phyloP scores from a whole-genome alignment of 257 asterid genomes.

The Primulina tabacum region DNA sequence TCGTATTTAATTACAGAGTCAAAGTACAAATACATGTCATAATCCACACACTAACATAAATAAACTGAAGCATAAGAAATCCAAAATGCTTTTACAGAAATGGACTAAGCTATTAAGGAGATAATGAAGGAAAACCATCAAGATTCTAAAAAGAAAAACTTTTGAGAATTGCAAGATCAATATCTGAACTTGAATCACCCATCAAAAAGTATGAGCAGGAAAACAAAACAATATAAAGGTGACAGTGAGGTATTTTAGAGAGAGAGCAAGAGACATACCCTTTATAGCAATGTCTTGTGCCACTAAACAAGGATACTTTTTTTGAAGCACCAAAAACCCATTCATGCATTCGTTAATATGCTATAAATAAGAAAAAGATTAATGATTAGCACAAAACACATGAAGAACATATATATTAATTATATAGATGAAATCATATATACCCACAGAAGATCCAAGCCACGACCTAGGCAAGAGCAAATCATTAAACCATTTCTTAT shows the following conservation, averaged over 20 bases:
- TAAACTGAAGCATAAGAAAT: conserved; percentile 20
- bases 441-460: no score
- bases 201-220: conserved; percentile 9
- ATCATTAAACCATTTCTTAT: no score
- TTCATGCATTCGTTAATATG: no score
- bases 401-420: no score
- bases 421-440: no score
- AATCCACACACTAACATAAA: conserved; percentile 24
- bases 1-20: conserved; percentile 22
- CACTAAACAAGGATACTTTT: no score
- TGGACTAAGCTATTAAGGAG: conserved; percentile 20
- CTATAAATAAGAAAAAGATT: no score
- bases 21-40: conserved; percentile 22
- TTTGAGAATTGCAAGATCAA: conserved; percentile 25
- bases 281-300: no score
- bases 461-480: no score
- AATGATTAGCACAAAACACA: no score
- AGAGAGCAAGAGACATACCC: not conserved
- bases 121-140: conserved; percentile 18
- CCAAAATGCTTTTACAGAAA: not conserved
- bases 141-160: conserved; percentile 9
- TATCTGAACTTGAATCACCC: conserved; percentile 37
- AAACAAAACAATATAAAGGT: conserved; percentile 11
- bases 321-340: no score
- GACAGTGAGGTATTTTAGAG: conserved; percentile 23